Percentiles rank a stretch among this genome's conserved stretches.
Evolutionary conservation across 805 yeast species (phyloP).

Genomic region (Candida anglica): DNA sequence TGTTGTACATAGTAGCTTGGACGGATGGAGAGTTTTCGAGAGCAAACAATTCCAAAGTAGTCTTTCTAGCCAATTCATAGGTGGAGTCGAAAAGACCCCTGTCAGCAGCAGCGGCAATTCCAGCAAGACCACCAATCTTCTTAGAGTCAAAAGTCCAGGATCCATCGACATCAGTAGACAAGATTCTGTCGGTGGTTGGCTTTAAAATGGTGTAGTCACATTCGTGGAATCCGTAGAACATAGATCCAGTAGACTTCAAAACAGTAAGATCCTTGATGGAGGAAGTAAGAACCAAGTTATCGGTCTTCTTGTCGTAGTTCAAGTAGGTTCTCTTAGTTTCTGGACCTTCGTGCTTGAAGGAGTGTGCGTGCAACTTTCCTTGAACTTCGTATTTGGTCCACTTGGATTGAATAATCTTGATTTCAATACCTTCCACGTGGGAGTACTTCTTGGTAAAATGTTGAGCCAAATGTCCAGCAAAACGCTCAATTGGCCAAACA

Average conservation of each 20-base stretch:
- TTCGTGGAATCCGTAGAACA: conserved; percentile 81
- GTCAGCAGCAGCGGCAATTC: conserved; percentile 49
- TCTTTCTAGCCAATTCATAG: conserved; percentile 57
- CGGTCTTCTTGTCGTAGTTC: conserved; percentile 46
- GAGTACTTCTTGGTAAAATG: conserved; percentile 76
- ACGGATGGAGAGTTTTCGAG: conserved; percentile 88
- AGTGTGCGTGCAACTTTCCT: conserved; percentile 77
- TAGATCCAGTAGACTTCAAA: conserved; percentile 86
- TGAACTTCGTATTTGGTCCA: conserved; percentile 77
- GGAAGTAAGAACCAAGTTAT: conserved; percentile 56
- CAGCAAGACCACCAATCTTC: conserved; percentile 46
- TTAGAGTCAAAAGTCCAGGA: conserved; percentile 61
- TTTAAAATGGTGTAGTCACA: conserved; percentile 87
- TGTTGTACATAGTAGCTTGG: conserved; percentile 95
- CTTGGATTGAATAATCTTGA: conserved; percentile 64
- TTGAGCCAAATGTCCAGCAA: conserved; percentile 78
- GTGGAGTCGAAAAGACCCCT: conserved; percentile 63
- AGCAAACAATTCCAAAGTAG: conserved; percentile 77
- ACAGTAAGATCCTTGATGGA: conserved; percentile 77
- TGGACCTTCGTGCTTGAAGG: conserved; percentile 80
- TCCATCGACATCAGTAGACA: conserved; percentile 82
- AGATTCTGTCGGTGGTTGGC: conserved; percentile 80
- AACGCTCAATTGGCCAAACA: conserved; percentile 88
- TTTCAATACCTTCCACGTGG: conserved; percentile 71
- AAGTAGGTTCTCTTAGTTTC: conserved; percentile 66